Base-by-base conservation (phyloP, 805 yeast genomes). In the Kuraishia floccosa region DNA sequence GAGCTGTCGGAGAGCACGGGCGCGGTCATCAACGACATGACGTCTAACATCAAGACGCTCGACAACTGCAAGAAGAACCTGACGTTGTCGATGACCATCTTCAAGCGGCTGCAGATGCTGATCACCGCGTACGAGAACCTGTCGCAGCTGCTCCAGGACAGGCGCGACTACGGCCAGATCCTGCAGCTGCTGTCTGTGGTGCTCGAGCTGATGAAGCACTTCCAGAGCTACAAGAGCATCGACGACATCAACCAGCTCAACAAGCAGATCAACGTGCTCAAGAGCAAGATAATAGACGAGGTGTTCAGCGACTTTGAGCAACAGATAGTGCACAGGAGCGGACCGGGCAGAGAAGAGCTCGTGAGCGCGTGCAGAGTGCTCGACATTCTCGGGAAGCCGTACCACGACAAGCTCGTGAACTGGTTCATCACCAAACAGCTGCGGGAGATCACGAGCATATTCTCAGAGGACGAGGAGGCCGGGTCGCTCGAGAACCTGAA, bases 401-500 rank as follows among this genome's bases (percentile, higher is more conserved):
- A 74, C 37, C 67, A 63, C 29, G 71, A 70, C 30, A 72, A 76
- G 43, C 60, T 89, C 28, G 54, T 74, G 6, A 70, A 65, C 28
- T 84, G 93, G 89, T 83, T 80, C 50, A 68, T 81, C 36, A 71
- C 68, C 34, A 63, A 63, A 19, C 75, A 79, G 38, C 60, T 91
- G 32, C 69, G 68, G 43, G 97, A 89, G 44, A 73, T 89, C 27
- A 67, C 67, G 22, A 58, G 72, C 15, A 84, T 91, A 8, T 91
- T 91, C 55, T 68, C 73, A 32, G 63, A 76, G 7, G 65, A 74
- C 10, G 96, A 86, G 43, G 98, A 91, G 54, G 98, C 98, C 0
- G 96, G 96, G 1, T 79, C 93, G 4, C 57, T 91, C 36, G 98
- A 91, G 36, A 91, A 91, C 52, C 55, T 91, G 31, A 67, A 73